Conservation (phyloP, 129 eudicot genomes). For the Arctium minus region DNA sequence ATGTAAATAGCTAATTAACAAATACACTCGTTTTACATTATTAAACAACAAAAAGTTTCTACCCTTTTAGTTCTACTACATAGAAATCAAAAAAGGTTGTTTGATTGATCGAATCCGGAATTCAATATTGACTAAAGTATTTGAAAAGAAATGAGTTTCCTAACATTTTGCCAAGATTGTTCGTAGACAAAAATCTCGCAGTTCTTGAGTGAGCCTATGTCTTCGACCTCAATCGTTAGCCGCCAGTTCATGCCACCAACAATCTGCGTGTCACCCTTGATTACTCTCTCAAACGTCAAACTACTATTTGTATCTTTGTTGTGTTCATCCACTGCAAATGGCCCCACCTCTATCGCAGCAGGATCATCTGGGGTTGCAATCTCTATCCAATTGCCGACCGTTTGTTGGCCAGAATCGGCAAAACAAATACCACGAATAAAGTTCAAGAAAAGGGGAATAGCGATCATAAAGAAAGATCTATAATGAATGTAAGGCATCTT, state of each 20-base stretch:
- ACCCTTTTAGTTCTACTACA: not conserved
- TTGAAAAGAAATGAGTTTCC: slow-evolving; percentile 14
- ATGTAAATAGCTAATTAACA: too few species aligned
- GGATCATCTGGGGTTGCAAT: slow-evolving; percentile 27
- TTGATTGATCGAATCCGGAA: not conserved
- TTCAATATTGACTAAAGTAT: not conserved
- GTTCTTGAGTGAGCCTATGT: not conserved
- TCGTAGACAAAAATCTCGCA: slow-evolving; percentile 18
- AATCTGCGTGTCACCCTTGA: slow-evolving; percentile 21
- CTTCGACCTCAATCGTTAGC: slow-evolving; percentile 21
- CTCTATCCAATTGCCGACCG: slow-evolving; percentile 28
- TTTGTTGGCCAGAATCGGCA: slow-evolving; percentile 21
- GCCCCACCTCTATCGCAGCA: slow-evolving; percentile 9
- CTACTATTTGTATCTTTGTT: slow-evolving; percentile 17
- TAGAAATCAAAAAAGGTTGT: not conserved
- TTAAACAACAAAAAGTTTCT: not conserved
- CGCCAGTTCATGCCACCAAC: slow-evolving; percentile 31
- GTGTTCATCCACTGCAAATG: slow-evolving; percentile 24
- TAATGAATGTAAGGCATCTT: slow-evolving; percentile 4
- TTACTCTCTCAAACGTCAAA: slow-evolving; percentile 15
- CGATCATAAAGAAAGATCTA: not conserved
- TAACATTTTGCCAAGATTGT: slow-evolving; percentile 15
- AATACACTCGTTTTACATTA: not conserved
- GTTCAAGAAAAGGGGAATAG: slow-evolving; percentile 7
- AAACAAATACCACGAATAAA: not conserved